Base-by-base conservation (phyloP, 1,284 basidiomycete species). In the Ceratobasidium sp. region DNA sequence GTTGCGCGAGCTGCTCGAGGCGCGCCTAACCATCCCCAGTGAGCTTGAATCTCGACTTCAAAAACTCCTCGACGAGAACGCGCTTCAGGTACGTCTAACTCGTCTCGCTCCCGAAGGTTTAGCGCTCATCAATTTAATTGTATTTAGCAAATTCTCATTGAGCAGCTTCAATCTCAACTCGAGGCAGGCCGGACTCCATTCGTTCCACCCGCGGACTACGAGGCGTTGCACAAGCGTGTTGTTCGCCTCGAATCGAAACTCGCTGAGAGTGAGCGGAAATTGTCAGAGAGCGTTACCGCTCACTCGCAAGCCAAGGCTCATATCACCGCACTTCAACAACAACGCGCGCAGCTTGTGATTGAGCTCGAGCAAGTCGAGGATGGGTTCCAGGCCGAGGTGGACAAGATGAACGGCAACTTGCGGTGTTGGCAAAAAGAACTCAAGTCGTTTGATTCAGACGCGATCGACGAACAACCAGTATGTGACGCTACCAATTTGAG, bases 321-420 rank as follows among this genome's bases (percentile, higher is more conserved):
- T 44, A 45, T 72, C 31, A 57, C 69, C 17, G 69, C 57, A 1
- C 69, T 72, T 17, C 69, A 72, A 29, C 45, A 60, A 19, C 69
- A 72, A 33, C 56, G 69, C 27, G 33, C 56, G 5, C 69, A 72
- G 22, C 69, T 72, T 31, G 45, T 72, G 0, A 11, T 48, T 45
- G 69, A 72, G 47, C 57, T 72, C 29, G 69, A 72, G 47, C 69
- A 72, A 47, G 57, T 72, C 29, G 69, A 72, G 53, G 69, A 72
- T 41, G 69, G 69, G 9, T 72, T 72, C 31, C 69, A 72, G 69
- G 17, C 53, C 57, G 69, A 72, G 69, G 44, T 72, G 14, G 29
- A 51, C 24, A 72, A 72, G 47, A 31, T 62, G 29, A 53, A 31
- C 29, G 47, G 44, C 47, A 57, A 72, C n/a, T 47, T 72, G 27